Conservation (phyloP, 1,284 basidiomycete genomes). For the Phellopilus nigrolimitatus region DNA sequence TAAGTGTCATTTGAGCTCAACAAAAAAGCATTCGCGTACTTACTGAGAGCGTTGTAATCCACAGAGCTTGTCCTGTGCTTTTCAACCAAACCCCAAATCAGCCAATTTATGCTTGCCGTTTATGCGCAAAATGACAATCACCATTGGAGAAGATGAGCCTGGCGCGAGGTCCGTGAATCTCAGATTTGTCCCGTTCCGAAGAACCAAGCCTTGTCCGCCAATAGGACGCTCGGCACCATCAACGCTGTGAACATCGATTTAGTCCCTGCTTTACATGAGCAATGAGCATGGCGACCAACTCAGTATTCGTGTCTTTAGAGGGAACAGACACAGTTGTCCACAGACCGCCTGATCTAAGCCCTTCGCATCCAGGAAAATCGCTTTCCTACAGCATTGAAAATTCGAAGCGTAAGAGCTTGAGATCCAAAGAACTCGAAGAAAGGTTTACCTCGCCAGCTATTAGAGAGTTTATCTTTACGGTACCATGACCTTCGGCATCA, state of each 20-base stretch:
- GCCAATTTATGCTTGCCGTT: background rate
- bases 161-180: constrained; percentile 56
- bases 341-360: constrained; percentile 33
- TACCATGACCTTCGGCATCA: constrained; percentile 32
- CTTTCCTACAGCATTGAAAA: background rate
- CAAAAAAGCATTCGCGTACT: constrained; percentile 19
- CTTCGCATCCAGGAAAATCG: constrained; percentile 25
- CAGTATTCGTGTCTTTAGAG: constrained; percentile 49
- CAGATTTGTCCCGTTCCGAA: constrained; percentile 43
- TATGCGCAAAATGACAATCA: constrained; percentile 28
- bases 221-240: constrained; percentile 47
- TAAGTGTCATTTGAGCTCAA: background rate
- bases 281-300: constrained; percentile 23
- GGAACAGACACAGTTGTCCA: constrained; percentile 52
- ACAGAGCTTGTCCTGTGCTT: constrained; percentile 47
- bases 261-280: background rate
- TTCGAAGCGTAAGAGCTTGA: background rate
- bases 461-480: constrained; percentile 32
- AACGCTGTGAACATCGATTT: constrained; percentile 31
- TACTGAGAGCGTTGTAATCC: constrained; percentile 59
- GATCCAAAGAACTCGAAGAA: background rate
- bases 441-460: constrained; percentile 16
- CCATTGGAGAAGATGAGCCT: constrained; percentile 46
- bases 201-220: constrained; percentile 38
- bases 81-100: too few species aligned